Base-by-base conservation (phyloP, 495 filamentous ascomycete genomes). In the Penicillium herquei region DNA sequence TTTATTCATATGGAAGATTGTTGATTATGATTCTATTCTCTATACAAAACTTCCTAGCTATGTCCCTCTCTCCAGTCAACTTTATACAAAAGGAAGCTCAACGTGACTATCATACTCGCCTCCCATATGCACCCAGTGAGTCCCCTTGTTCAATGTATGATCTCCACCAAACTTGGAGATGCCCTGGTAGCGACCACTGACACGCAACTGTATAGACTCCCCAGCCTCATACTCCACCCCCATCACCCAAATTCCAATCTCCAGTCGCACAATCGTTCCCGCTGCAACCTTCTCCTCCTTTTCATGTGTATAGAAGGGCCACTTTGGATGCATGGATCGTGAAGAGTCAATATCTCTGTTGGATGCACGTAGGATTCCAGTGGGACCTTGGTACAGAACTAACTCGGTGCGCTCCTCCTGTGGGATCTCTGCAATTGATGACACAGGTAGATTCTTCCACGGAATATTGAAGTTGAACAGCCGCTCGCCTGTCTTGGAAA, bases 391-490 rank as follows among this genome's bases (percentile, higher is more conserved):
- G 45, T 64, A 55, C 6, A 61, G 46, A 34, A 55, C 41, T 7
- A 59, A 39, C 40, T 55, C 52, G 1, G 48, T 51, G 13, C 41
- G 51, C 6, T 51, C 34, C 7, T 59, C 52, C 12, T 41, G 47
- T 14, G 51, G 46, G 33, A 59, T 59, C 5, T 59, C 51, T 17
- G 51, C 21, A 31, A 59, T 55, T 9, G 49, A 50, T 1, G 32
- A 21, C 26, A 59, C 42, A 0, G 51, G 57, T 7, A 59, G 31
- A 14, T 58, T 58, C 17, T 26, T 44, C 47, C 53, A 56, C 1
- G 70, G 67, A 42, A 75, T 59, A 48, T 72, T 70, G 16, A 64
- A 30, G 32, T 64, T 55, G 14, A 62, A 16, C 1, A 74, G 46
- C 0, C 57, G 17, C n/a, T 64, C 58, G 0, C 71, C 72, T 41